phyloP scores from a whole-genome alignment of 192 early-diverging fungal genomes.

The Chytriomyces hyalinus region DNA sequence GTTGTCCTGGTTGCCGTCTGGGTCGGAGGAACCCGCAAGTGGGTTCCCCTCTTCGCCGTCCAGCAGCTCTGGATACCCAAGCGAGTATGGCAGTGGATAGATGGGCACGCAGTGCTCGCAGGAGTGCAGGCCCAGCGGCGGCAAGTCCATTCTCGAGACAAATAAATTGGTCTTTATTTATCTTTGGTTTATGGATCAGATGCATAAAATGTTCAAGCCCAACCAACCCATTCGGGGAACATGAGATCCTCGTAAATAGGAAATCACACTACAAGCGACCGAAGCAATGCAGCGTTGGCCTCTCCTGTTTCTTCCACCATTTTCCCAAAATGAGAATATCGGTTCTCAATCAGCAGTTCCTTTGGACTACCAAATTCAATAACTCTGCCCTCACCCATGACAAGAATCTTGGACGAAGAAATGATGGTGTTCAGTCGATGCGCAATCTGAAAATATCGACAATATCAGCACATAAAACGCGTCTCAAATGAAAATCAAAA shows the following conservation, averaged over 20 bases:
- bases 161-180: no score
- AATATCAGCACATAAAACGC: no score
- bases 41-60: not conserved
- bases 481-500: no score
- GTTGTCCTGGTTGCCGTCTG: not conserved
- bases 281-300: not conserved
- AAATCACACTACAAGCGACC: no score
- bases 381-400: constrained; percentile 72
- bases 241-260: no score
- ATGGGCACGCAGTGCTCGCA: constrained; percentile 19
- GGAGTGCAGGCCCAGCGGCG: not conserved
- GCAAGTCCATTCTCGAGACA: not conserved
- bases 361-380: constrained; percentile 81
- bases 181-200: no score
- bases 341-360: constrained; percentile 57
- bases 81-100: not conserved
- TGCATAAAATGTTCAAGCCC: no score
- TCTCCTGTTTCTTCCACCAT: constrained; percentile 41
- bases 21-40: not conserved
- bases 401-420: constrained; percentile 30
- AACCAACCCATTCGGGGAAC: no score
- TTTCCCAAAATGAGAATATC: constrained; percentile 26
- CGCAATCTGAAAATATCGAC: no score
- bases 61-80: not conserved
- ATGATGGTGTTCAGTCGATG: no score